Conservation (phyloP, 495 filamentous ascomycete genomes). For the Penicillium lividum region DNA sequence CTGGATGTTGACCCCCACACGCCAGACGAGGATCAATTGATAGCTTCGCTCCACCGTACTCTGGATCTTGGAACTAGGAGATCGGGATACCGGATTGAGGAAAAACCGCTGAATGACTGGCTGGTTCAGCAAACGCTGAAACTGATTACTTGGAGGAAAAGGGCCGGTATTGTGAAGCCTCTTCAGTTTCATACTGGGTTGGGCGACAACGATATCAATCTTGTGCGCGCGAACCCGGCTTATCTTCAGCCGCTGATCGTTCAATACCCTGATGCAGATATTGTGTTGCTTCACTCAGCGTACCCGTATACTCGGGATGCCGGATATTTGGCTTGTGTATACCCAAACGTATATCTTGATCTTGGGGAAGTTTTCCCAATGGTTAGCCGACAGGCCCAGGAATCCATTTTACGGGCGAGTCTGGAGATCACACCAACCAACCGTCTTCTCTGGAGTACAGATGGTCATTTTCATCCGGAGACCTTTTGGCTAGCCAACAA, state of each 20-base stretch:
- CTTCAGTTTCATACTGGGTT: slow-evolving; percentile 87
- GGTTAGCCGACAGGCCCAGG: slow-evolving; percentile 78
- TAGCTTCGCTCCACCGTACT: slow-evolving; percentile 36
- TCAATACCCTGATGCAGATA: slow-evolving; percentile 64
- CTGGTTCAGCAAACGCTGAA: slow-evolving; percentile 58
- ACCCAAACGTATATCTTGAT: slow-evolving; percentile 82
- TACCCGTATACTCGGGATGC: slow-evolving; percentile 85
- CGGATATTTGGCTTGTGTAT: slow-evolving; percentile 78
- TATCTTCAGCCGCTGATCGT: slow-evolving; percentile 75
- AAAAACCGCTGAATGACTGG: slow-evolving; percentile 64
- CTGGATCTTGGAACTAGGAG: slow-evolving; percentile 22
- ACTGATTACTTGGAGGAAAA: slow-evolving; percentile 23
- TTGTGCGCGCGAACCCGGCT: slow-evolving; percentile 71
- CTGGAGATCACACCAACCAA: slow-evolving; percentile 74
- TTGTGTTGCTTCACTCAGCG: slow-evolving; percentile 79
- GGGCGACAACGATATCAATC: slow-evolving; percentile 78
- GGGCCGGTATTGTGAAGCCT: slow-evolving; percentile 57
- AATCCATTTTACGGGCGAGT: slow-evolving; percentile 68
- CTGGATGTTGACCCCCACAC: slow-evolving; percentile 48
- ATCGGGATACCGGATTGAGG: slow-evolving; percentile 55
- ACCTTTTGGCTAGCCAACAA: slow-evolving; percentile 75
- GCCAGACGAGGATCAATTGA: slow-evolving; percentile 30
- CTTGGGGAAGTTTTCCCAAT: slow-evolving; percentile 85
- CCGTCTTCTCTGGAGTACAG: slow-evolving; percentile 83
- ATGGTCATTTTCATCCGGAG: slow-evolving; percentile 83